Evolutionary conservation across 1,139 yeast genomes (phyloP).

Genomic region (Geotrichum fermentans): DNA sequence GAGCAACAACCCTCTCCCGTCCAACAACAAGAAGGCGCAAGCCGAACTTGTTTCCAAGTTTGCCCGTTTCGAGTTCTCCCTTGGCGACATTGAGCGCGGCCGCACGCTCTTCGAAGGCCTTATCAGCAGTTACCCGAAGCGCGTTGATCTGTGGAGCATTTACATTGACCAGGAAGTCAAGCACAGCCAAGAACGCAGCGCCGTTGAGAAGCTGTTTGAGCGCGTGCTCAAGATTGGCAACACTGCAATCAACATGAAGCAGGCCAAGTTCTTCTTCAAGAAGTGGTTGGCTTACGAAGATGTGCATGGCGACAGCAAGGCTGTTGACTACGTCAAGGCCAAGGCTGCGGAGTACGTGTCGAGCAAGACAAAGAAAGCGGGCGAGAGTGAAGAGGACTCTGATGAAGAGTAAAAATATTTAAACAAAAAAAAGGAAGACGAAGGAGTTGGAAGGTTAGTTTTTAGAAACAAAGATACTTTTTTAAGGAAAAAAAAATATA

Average conservation of each 20-base stretch:
- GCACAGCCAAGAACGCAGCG: slow-evolving; percentile 53
- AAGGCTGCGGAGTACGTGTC: slow-evolving; percentile 76
- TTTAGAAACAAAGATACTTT: background rate
- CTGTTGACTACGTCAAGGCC: slow-evolving; percentile 80
- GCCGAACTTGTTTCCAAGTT: slow-evolving; percentile 55
- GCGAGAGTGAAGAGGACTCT: background rate
- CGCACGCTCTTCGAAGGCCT: slow-evolving; percentile 92
- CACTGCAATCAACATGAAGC: slow-evolving; percentile 52
- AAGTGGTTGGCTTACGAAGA: slow-evolving; percentile 87
- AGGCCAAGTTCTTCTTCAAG: slow-evolving; percentile 90
- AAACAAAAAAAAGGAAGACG: background rate
- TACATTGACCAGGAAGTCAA: slow-evolving; percentile 90
- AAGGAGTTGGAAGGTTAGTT: background rate
- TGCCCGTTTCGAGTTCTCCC: slow-evolving; percentile 79
- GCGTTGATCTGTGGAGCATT: slow-evolving; percentile 91
- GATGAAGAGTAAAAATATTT: slow-evolving; percentile 8
- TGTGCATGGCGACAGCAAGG: slow-evolving; percentile 59
- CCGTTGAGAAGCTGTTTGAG: slow-evolving; percentile 68
- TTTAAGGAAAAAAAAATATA: background rate
- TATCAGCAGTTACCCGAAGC: slow-evolving; percentile 81
- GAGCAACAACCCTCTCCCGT: slow-evolving; percentile 10
- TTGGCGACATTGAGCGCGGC: slow-evolving; percentile 92
- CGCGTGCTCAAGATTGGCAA: slow-evolving; percentile 46
- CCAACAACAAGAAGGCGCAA: slow-evolving; percentile 14
- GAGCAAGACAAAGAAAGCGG: slow-evolving; percentile 4